Conservation (phyloP, 2,329 filamentous ascomycete species). For the Trichoderma gracile region DNA sequence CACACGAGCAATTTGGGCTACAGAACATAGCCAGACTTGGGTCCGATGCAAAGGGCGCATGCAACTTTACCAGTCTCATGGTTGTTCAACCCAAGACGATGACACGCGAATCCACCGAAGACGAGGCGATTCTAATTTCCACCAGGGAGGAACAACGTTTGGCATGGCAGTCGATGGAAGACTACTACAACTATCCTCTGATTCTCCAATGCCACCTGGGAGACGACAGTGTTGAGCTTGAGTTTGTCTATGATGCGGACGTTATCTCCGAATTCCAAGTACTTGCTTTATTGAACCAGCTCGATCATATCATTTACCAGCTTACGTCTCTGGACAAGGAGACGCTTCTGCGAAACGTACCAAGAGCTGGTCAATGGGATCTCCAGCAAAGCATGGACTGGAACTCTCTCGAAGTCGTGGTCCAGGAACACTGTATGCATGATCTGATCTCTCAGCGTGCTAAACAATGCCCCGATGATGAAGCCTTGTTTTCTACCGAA, state of each 20-base stretch:
- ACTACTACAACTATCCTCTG: constrained; percentile 21
- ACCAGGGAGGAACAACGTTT: not conserved
- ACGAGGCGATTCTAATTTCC: constrained; percentile 4
- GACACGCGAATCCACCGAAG: not conserved
- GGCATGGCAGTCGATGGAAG: constrained; percentile 3
- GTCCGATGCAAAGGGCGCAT: constrained; percentile 10
- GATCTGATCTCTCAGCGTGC: not conserved
- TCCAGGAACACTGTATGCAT: constrained; percentile 14
- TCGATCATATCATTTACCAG: constrained; percentile 11
- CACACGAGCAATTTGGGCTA: constrained; percentile 18
- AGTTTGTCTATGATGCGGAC: not conserved
- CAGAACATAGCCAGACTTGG: constrained; percentile 20
- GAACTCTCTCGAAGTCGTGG: not conserved
- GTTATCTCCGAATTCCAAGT: not conserved
- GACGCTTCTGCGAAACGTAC: not conserved
- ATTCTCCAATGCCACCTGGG: not conserved
- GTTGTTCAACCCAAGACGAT: constrained; percentile 10
- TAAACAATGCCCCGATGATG: not conserved
- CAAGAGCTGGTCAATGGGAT: constrained; percentile 14
- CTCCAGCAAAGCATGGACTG: constrained; percentile 3
- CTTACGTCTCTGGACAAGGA: not conserved
- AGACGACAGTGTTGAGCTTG: not conserved
- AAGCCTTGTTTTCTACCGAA: constrained; percentile 18
- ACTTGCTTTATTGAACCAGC: not conserved
- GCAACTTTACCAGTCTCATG: constrained; percentile 19